phyloP scores from a whole-genome alignment of 169 alveolate species.

The Plasmodium reichenowi region DNA sequence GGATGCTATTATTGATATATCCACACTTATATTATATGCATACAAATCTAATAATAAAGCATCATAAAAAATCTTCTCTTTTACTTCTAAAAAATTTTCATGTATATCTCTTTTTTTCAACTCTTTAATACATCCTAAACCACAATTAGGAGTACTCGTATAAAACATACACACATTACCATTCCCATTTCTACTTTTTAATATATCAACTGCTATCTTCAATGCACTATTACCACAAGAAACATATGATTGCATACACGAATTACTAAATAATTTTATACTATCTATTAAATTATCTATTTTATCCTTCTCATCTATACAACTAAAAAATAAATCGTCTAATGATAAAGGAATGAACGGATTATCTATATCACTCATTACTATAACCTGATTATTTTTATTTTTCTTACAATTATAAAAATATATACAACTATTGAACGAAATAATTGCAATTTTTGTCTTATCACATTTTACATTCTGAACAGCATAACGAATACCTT shows the following conservation, averaged over 20 bases:
- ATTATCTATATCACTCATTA: constrained; percentile 72
- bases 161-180: constrained; percentile 84
- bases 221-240: constrained; percentile 84
- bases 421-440: constrained; percentile 31
- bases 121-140: constrained; percentile 77
- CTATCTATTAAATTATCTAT: constrained; percentile 59
- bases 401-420: constrained; percentile 48
- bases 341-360: constrained; percentile 60
- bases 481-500: constrained; percentile 68
- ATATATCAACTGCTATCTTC: constrained; percentile 77
- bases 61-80: constrained; percentile 61
- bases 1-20: constrained; percentile 51
- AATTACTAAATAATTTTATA: constrained; percentile 37
- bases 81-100: constrained; percentile 51
- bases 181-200: constrained; percentile 76
- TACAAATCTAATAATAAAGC: constrained; percentile 53
- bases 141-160: constrained; percentile 82
- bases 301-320: constrained; percentile 75
- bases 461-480: constrained; percentile 40
- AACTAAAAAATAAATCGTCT: constrained; percentile 62
- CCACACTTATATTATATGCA: constrained; percentile 60
- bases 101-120: constrained; percentile 27
- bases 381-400: constrained; percentile 38
- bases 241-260: constrained; percentile 42
- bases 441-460: constrained; percentile 71